Evolutionary conservation across 441 rosid genomes (phyloP), one percentile per base, ranked within the genome.

Genomic region (Gossypium gossypioides): DNA sequence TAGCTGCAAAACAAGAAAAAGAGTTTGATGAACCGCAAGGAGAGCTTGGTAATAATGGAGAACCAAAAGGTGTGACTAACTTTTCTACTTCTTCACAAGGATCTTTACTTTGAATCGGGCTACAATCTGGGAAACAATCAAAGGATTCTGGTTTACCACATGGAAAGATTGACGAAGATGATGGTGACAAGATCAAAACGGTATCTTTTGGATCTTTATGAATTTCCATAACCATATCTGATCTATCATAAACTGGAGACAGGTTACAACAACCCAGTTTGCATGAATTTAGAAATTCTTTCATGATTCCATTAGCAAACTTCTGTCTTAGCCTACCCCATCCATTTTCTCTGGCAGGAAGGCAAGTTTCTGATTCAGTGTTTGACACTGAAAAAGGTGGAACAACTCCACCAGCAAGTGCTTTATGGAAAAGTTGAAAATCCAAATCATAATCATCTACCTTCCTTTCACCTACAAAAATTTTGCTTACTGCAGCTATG

Each of bases 351-450:
- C 89, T 82, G 1, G 91, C 85, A 9, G 96, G 90, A n/a, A 86
- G 86, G 81, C 88, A 76, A 16, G 91, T 90, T 81, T 86, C 96
- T 8, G 82, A 80, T 66, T 74, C 87, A 12, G 79, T 19, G 52
- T 72, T 80, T 3, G 90, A 84, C 25, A 79, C 76, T 0, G 89
- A 77, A 76, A 81, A 83, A 25, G 88, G 86, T 2, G 92, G 92
- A 80, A 90, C 89, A 46, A 88, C 85, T 21, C 96, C 96, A 48
- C 92, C 92, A 67, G 80, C 77, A 50, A 88, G 81, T 25, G 92
- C 96, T 80, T 88, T 85, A 4, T 79, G 78, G 76, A 86, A 90
- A 51, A 90, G 79, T 61, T 85, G 89, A 51, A 88, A 88, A 82
- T 90, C 96, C 62, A 76, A 67, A 79, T 90, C 82, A 76, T 90